These are phyloP conservation scores for Hypoxylon fragiforme DNA, from an alignment of 495 filamentous ascomycete genomes.

Conservation along the genomic window DNA sequence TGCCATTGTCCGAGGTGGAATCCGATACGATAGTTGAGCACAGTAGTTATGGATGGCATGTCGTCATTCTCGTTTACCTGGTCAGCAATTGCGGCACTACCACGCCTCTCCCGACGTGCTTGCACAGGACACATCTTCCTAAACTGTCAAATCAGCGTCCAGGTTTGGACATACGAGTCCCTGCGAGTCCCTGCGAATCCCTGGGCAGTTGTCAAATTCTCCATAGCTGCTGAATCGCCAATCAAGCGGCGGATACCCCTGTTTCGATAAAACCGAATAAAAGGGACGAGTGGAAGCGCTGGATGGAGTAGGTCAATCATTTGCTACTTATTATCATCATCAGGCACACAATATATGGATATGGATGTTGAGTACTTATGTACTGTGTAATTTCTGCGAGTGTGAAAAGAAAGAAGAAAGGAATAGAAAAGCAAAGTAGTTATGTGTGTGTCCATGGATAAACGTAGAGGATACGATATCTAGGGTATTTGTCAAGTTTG, in stretches of 20 bases:
- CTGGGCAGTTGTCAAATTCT: conserved; percentile 18
- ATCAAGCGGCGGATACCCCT: conserved; percentile 23
- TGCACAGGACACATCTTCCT: conserved; percentile 27
- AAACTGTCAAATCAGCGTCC: conserved; percentile 14
- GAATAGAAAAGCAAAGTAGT: too few species aligned
- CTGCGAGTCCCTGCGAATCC: too few species aligned
- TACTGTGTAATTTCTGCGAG: not conserved
- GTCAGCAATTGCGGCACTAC: conserved; percentile 22
- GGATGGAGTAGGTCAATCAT: conserved; percentile 30
- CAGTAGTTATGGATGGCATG: conserved; percentile 20
- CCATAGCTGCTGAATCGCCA: conserved; percentile 21
- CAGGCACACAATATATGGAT: conserved; percentile 24
- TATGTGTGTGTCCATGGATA: too few species aligned
- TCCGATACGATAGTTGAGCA: conserved; percentile 24
- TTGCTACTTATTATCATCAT: conserved; percentile 18
- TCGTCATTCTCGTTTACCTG: conserved; percentile 32
- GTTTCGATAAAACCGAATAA: conserved; percentile 19
- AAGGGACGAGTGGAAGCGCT: conserved; percentile 27
- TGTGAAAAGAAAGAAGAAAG: not conserved
- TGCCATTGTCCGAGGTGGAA: conserved; percentile 8
- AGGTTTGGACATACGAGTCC: conserved; percentile 5
- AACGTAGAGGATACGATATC: too few species aligned
- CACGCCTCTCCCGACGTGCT: conserved; percentile 23
- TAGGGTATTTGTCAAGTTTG: not conserved
- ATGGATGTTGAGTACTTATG: conserved; percentile 18